Conservation (phyloP, 345 rosid genomes). For the Acer yangbiense region DNA sequence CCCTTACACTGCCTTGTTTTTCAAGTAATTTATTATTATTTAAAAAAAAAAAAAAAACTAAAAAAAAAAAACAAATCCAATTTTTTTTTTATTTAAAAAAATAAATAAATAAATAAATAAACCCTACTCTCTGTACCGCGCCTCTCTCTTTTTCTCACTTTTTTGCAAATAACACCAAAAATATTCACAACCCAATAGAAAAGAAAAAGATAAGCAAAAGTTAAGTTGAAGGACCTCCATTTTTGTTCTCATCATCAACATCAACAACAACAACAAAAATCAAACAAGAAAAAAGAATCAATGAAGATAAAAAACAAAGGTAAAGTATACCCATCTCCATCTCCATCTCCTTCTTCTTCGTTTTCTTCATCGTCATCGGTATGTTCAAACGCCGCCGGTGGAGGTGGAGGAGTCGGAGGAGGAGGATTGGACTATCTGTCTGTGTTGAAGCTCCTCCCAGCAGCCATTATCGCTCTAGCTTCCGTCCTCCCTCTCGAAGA, state of each 20-base stretch:
- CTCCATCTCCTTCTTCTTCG: constrained; percentile 29
- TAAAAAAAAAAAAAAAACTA: no score
- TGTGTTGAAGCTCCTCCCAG: constrained; percentile 67
- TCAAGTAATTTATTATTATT: constrained; percentile 2
- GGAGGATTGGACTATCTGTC: constrained; percentile 44
- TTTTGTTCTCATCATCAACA: no score
- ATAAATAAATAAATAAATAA: not conserved
- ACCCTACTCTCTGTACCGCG: not conserved
- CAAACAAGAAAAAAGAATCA: not conserved
- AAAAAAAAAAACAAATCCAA: not conserved
- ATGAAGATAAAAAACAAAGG: constrained; percentile 88
- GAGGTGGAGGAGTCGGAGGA: not conserved
- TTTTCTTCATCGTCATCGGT: constrained; percentile 12
- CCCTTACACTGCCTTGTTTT: constrained; percentile 11
- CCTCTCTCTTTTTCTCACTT: not conserved
- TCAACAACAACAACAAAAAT: no score
- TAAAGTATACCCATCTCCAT: constrained; percentile 75
- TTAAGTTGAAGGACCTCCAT: not conserved
- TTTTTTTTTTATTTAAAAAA: not conserved
- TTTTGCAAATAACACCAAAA: not conserved
- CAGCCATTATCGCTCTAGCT: constrained; percentile 66
- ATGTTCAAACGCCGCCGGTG: constrained; percentile 12
- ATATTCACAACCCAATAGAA: not conserved
- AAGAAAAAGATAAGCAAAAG: not conserved
- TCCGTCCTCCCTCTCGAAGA: constrained; percentile 69